Evolutionary conservation across 306 rosid genomes (phyloP), one percentile per base, ranked within the genome.

Genomic region (Quercus aquifolioides): DNA sequence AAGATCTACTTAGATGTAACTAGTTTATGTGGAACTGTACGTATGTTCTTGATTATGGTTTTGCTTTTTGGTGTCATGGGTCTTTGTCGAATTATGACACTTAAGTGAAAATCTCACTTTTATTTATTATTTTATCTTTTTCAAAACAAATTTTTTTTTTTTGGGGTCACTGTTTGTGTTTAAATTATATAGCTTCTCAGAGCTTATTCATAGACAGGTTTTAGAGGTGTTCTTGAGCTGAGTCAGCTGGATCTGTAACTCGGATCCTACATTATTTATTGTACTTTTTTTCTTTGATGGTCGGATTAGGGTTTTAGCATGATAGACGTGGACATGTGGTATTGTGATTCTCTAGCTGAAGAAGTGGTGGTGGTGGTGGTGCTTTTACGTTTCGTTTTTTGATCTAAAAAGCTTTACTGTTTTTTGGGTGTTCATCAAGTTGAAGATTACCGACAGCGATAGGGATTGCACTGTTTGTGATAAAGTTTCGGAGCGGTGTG

Each of bases 301-400:
- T 67, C 10, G 70, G 71, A 67, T 79, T 76, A 79, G 86, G 94
- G 92, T 91, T 88, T 87, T 71, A 6, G 31, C 28, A 3, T 41
- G 23, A 75, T 41, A 41, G 71, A 38, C 33, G 73, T 57, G 57
- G 23, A 21, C 38, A 76, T 21, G 62, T 12, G 21, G 26, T 60
- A 30, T 25, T 49, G 17, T 49, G 54, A 49, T 41, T 41, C 46
- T 41, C 12, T 41, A 41, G 54, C 54, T 49, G 54, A 13, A 49
- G 76, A 55, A 19, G 41, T 28, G 75, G 56, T 52, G 63, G 23
- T 21, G 68, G 77, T 57, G 25, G 59, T 38, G 68, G 74, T 17
- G 69, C 33, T n/a, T 23, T 51, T 13, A 52, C 76, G 74, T 74
- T 69, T 71, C 82, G 62, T 28, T 19, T 77, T 67, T 41, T 67